Evolutionary conservation across 495 filamentous ascomycete species (phyloP).

Genomic region (Podospora pseudoanserina): DNA sequence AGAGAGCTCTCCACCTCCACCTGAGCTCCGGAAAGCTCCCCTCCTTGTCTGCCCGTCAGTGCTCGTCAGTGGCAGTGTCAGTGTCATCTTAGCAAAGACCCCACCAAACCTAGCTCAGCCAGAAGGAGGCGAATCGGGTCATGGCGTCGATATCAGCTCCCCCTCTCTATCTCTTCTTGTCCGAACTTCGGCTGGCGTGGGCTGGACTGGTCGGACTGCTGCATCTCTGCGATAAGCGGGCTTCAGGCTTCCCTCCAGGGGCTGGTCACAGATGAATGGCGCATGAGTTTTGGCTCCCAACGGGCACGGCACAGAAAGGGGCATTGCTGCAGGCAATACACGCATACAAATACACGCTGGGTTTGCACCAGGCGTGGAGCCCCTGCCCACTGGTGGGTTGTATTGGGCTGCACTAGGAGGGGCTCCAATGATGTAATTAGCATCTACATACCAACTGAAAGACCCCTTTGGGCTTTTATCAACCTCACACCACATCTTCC

Average conservation of each 20-base stretch:
- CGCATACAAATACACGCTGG: background rate
- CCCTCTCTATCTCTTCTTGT: background rate
- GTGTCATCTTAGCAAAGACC: background rate
- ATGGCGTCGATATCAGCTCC: background rate
- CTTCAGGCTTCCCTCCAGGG: slow-evolving; percentile 1
- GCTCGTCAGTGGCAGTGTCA: background rate
- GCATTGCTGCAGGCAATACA: slow-evolving; percentile 5
- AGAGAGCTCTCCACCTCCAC: background rate
- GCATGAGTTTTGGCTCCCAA: slow-evolving; percentile 9
- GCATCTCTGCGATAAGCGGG: slow-evolving; percentile 14
- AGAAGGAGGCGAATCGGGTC: slow-evolving; percentile 2
- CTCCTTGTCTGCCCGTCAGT: background rate
- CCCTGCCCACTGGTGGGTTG: background rate
- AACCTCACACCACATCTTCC: background rate
- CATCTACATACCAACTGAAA: slow-evolving; percentile 10
- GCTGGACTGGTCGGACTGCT: background rate
- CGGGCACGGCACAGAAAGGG: slow-evolving; percentile 7
- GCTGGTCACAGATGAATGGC: background rate
- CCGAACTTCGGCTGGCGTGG: no score
- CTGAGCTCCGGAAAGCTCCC: slow-evolving; percentile 13
- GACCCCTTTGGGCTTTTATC: background rate
- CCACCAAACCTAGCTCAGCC: slow-evolving; percentile 2
- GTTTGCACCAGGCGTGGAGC: slow-evolving; percentile 3
- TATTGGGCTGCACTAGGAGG: slow-evolving; percentile 1
- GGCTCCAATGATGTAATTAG: slow-evolving; percentile 34